These are phyloP conservation scores for Tetrapisispora pingtungensis DNA, from an alignment of 805 yeast species.

Conservation along the genomic window DNA sequence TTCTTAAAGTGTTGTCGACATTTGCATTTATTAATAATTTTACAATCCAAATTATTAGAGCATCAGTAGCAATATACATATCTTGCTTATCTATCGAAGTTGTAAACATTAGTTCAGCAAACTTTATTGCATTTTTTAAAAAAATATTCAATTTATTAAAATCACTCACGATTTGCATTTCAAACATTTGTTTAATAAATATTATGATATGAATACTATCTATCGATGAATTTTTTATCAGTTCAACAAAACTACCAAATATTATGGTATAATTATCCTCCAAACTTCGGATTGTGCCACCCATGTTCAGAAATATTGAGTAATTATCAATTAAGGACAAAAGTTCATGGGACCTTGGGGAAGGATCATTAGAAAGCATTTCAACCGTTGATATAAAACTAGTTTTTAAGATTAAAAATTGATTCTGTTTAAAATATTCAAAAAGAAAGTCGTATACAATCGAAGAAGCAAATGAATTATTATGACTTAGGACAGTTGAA, in stretches of 20 bases:
- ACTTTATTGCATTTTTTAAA: constrained; percentile 67
- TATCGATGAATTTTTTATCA: constrained; percentile 54
- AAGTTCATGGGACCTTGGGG: constrained; percentile 18
- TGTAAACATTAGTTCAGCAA: constrained; percentile 58
- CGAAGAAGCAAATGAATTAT: neutral
- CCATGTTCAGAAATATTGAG: too few species aligned
- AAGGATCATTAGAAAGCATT: constrained; percentile 34
- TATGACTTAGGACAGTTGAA: constrained; percentile 36
- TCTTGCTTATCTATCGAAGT: constrained; percentile 49
- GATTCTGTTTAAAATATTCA: constrained; percentile 43
- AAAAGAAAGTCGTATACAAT: neutral
- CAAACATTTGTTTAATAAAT: constrained; percentile 59
- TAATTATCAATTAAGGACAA: constrained; percentile 29
- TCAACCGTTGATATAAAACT: constrained; percentile 69
- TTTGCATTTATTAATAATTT: constrained; percentile 46
- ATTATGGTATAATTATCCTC: constrained; percentile 60
- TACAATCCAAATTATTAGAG: constrained; percentile 67
- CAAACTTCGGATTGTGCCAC: constrained; percentile 12
- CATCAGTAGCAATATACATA: constrained; percentile 71
- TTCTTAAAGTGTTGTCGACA: constrained; percentile 33
- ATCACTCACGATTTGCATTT: constrained; percentile 52
- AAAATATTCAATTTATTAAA: constrained; percentile 54
- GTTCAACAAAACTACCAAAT: constrained; percentile 86
- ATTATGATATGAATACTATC: constrained; percentile 40
- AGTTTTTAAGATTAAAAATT: constrained; percentile 54